Evolutionary conservation across 805 yeast species (phyloP), one percentile per base, ranked within the genome.

Genomic region (Candida dendrica): DNA sequence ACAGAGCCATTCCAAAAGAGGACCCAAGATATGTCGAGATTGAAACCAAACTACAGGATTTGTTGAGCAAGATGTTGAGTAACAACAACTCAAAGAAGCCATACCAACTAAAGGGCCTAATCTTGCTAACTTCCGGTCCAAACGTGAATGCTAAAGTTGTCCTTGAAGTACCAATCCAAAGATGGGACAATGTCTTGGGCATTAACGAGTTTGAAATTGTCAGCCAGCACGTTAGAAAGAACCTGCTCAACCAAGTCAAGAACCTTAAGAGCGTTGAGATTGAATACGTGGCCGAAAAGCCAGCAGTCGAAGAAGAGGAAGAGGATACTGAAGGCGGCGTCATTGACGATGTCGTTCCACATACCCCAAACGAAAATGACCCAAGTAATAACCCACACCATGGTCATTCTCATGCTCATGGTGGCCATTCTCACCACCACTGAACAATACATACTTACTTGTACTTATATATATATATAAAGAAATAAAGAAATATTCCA

Each of bases 41-140:
- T 18, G 63, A 70, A 40, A 56, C 56, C 6, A 66, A 71, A 9
- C 58, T 77, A 13, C 63, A 64, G 16, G 62, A 58, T 9, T 41
- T 59, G 11, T 47, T 55, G 37, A 52, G 47, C 47, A 60, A 65
- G 32, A 46, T 69, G 42, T 56, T 66, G 8, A 66, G 72, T 2
- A 67, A 68, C 46, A 69, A 69, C 51, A 69, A 69, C 44, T 47
- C 73, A 1, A 63, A 62, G 30, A 58, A 53, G 26, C 70, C 55
- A 27, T 69, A 69, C 37, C 44, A 41, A 5, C 43, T 79, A 18
- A 59, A 61, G 13, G 66, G 69, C 31, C 54, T 80, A 36, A 61
- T 75, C 2, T 66, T 79, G 3, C 56, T 79, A 50, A 62, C 77
- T 0, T 71, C 81, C 2, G 86, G 86, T 4, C 83, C 85, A 39